Evolutionary conservation across 352 stramenopile species (phyloP).

Genomic region (Pythium pectinolyticum): DNA sequence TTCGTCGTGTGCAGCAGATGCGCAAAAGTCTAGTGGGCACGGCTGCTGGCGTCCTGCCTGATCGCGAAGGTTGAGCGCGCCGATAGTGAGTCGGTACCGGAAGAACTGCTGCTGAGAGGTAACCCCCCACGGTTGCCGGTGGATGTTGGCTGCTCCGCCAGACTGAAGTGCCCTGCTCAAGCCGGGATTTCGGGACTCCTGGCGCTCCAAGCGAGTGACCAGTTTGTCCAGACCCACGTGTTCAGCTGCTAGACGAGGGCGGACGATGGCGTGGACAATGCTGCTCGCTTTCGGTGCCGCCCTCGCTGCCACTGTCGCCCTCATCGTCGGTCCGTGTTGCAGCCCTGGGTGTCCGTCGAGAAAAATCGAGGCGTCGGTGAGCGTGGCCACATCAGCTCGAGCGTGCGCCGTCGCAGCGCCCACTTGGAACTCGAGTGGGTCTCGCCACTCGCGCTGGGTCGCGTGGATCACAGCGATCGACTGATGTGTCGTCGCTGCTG

Average conservation of each 20-base stretch:
- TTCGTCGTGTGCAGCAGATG: neutral
- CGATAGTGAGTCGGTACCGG: neutral
- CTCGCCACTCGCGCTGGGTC: neutral
- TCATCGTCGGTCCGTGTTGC: neutral
- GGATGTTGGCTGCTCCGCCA: neutral
- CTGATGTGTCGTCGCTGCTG: too few species aligned
- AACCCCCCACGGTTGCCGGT: neutral
- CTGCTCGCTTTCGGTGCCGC: neutral
- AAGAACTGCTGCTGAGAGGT: neutral
- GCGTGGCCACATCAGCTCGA: neutral
- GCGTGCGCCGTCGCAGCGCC: neutral
- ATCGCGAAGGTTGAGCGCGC: neutral
- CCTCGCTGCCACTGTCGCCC: neutral
- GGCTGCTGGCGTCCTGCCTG: neutral
- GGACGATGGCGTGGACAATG: neutral
- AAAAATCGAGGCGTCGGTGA: neutral
- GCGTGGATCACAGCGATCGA: too few species aligned
- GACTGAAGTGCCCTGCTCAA: neutral
- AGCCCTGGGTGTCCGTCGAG: neutral
- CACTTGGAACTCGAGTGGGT: neutral
- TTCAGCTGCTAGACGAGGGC: neutral
- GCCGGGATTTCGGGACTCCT: neutral
- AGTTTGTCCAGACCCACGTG: neutral
- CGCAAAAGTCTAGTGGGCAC: neutral
- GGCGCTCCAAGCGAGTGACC: neutral